phyloP scores from a whole-genome alignment of 2,329 filamentous ascomycete species.

The Exophiala sideris region DNA sequence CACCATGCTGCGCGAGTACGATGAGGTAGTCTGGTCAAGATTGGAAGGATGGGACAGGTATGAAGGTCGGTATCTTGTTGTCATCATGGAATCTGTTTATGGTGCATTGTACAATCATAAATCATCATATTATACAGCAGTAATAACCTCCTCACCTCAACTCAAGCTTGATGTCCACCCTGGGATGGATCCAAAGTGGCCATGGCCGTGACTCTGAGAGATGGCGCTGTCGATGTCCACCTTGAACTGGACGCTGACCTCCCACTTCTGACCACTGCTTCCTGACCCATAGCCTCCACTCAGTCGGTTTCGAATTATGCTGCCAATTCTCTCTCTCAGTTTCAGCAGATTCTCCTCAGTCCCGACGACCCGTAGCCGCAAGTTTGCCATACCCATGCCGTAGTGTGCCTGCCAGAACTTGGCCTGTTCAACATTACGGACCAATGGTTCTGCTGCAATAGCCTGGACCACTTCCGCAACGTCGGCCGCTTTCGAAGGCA shows the following conservation, averaged over 20 bases:
- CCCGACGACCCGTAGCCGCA: slow-evolving; percentile 72
- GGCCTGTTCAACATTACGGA: slow-evolving; percentile 79
- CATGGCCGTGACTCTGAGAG: slow-evolving; percentile 23
- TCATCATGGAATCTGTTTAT: no score
- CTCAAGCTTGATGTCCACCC: neutral
- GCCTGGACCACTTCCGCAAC: slow-evolving; percentile 76
- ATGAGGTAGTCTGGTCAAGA: no score
- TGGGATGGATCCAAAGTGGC: slow-evolving; percentile 12
- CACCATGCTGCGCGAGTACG: no score
- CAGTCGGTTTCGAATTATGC: slow-evolving; percentile 77
- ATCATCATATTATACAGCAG: slow-evolving; percentile 1
- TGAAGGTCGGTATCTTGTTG: no score
- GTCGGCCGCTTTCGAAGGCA: slow-evolving; percentile 52
- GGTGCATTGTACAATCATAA: neutral
- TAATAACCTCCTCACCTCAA: neutral
- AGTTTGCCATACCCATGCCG: slow-evolving; percentile 89
- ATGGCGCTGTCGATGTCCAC: slow-evolving; percentile 39
- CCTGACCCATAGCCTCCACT: slow-evolving; percentile 83
- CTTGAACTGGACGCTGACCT: slow-evolving; percentile 81
- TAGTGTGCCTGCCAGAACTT: slow-evolving; percentile 99
- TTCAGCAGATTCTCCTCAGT: slow-evolving; percentile 66
- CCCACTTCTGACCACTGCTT: slow-evolving; percentile 73
- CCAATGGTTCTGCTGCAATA: slow-evolving; percentile 74
- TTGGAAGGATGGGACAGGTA: no score
- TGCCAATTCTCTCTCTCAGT: slow-evolving; percentile 71